These are phyloP conservation scores for Xerocomellus intermedius DNA, from an alignment of 768 basidiomycete genomes.

Conservation along the genomic window DNA sequence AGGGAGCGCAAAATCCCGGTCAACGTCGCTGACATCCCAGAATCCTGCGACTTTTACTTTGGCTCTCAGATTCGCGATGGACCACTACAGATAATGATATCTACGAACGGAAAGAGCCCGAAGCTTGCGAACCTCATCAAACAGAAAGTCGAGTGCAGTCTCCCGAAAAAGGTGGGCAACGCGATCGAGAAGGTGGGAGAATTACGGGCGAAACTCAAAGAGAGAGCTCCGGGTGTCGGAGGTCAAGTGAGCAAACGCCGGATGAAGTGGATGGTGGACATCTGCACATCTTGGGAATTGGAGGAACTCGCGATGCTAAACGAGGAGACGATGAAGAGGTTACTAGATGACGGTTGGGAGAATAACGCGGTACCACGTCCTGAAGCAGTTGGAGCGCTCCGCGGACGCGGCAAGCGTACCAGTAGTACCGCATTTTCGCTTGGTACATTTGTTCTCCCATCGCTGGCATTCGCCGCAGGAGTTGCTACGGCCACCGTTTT, in stretches of 20 bases:
- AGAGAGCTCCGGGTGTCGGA: constrained; percentile 80
- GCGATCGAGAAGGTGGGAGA: constrained; percentile 80
- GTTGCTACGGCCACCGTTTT: constrained; percentile 37
- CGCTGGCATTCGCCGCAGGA: constrained; percentile 44
- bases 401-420: constrained; percentile 7
- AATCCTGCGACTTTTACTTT: constrained; percentile 97
- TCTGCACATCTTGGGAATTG: constrained; percentile 85
- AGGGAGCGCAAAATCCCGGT: constrained; percentile 73
- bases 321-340: constrained; percentile 55
- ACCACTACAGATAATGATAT: constrained; percentile 93
- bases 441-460: constrained; percentile 26
- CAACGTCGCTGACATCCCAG: constrained; percentile 96
- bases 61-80: constrained; percentile 90
- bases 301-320: constrained; percentile 75
- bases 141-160: constrained; percentile 57
- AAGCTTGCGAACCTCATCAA: constrained; percentile 85
- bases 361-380: constrained; percentile 48
- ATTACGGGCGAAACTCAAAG: constrained; percentile 68
- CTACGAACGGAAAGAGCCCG: constrained; percentile 91
- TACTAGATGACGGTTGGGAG: constrained; percentile 90
- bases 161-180: constrained; percentile 70
- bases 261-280: constrained; percentile 89
- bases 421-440: constrained; percentile 3
- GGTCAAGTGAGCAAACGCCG: constrained; percentile 71
- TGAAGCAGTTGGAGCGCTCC: constrained; percentile 39